Base-by-base conservation (phyloP, 345 rosid species). In the Syzygium oleosum region DNA sequence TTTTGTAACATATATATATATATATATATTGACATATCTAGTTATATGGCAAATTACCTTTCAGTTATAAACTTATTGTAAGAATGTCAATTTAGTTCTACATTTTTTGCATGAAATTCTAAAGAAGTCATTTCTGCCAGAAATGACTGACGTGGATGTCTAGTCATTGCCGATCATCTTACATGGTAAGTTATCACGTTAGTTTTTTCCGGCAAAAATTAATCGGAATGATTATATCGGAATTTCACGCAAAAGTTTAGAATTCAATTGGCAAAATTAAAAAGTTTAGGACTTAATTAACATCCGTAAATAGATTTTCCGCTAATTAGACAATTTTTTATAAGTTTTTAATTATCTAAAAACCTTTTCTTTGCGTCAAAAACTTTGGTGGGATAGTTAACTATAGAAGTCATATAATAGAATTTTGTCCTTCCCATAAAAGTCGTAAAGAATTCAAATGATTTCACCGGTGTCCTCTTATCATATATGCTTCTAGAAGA, bases 181-280 rank as follows among this genome's bases (percentile, higher is more conserved):
- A 65, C 10, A 25, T n/a, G 4, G 19, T 9, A 29, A 7, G 21
- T 63, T 29, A 17, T 59, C n/a, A 63, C 8, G 17, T 15, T 0
- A 2, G 78, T 4, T 0, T 31, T 65, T 65, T 65, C 12, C 9
- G 7, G 9, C 0, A 12, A 16, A 65, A 31, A 65, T 31, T 16
- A 11, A 7, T 8, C 21, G 2, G 1, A 31, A 65, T 1, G 1
- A 65, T 8, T 65, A 65, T 3, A 65, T 16, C 8, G 5, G 12
- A 17, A 31, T 65, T 65, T 31, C 0, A 0, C 2, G 1, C 19
- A 16, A 65, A 16, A 0, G 0, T 65, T 31, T 2, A 31, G 0
- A 1, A 17, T 1, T 65, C 8, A 16, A 31, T 31, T 65, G 1
- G 0, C 1, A 15, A 19, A 73, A 73, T 73, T 38, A 1, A 0